Conservation (phyloP, 2,329 filamentous ascomycete species). For the Fusarium robinianum region DNA sequence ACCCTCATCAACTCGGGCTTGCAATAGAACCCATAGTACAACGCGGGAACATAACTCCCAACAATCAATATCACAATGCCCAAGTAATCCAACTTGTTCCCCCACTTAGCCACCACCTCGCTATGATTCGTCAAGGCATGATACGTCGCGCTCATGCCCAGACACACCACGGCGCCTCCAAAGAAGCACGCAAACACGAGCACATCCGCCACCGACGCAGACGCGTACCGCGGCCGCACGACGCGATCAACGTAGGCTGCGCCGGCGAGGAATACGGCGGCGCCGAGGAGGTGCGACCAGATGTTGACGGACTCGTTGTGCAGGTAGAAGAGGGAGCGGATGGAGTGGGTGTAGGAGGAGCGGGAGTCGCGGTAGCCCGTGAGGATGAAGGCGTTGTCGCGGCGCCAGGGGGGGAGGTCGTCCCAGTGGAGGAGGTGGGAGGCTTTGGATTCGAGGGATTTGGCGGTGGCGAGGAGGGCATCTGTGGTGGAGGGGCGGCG, state of each 20-base stretch:
- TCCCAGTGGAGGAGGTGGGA: slow-evolving; percentile 59
- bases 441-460: slow-evolving; percentile 45
- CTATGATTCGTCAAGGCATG: slow-evolving; percentile 89
- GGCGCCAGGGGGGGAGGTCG: slow-evolving; percentile 62
- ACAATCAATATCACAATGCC: slow-evolving; percentile 92
- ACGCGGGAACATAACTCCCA: slow-evolving; percentile 84
- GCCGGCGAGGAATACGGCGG: slow-evolving; percentile 58
- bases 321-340: slow-evolving; percentile 55
- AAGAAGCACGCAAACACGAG: slow-evolving; percentile 80
- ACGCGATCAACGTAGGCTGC: slow-evolving; percentile 59
- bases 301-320: slow-evolving; percentile 69
- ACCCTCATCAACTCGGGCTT: slow-evolving; percentile 64
- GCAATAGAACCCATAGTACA: slow-evolving; percentile 87
- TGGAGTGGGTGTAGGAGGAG: slow-evolving; percentile 52
- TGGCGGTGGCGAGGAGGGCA: slow-evolving; percentile 33
- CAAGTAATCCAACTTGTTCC: slow-evolving; percentile 92
- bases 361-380: slow-evolving; percentile 58
- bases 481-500: slow-evolving; percentile 38
- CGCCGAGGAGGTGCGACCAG: slow-evolving; percentile 68
- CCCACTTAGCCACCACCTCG: slow-evolving; percentile 73
- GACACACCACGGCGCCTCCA: slow-evolving; percentile 69
- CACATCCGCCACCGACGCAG: slow-evolving; percentile 66
- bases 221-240: slow-evolving; percentile 67
- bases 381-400: slow-evolving; percentile 62
- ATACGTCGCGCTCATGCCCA: slow-evolving; percentile 83